These are phyloP conservation scores for Ceratocystis huliohia DNA, from an alignment of 2,329 filamentous ascomycete species.

Conservation along the genomic window DNA sequence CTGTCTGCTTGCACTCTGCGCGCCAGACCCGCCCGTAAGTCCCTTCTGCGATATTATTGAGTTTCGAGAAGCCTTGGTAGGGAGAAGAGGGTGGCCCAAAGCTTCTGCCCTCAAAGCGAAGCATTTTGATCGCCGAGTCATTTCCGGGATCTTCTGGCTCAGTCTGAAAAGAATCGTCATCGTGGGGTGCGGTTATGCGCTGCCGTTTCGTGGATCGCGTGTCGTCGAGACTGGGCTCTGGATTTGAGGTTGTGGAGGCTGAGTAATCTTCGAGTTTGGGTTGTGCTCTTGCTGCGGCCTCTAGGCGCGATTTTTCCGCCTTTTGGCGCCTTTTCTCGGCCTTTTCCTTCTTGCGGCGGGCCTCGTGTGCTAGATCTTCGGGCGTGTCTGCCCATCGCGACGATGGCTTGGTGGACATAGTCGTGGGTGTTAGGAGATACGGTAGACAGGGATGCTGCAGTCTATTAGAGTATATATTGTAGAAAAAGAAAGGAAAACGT, in stretches of 20 bases:
- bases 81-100: constrained; percentile 63
- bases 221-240: constrained; percentile 25
- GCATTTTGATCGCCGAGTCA: constrained; percentile 38
- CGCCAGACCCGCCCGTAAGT: constrained; percentile 91
- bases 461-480: neutral
- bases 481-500: neutral
- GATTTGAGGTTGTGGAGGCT: constrained; percentile 22
- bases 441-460: neutral
- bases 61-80: constrained; percentile 72
- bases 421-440: neutral
- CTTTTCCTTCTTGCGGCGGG: constrained; percentile 33
- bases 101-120: constrained; percentile 55
- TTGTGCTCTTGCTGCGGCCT: constrained; percentile 47
- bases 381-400: constrained; percentile 84
- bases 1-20: constrained; percentile 59
- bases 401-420: constrained; percentile 48
- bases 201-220: constrained; percentile 49
- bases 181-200: constrained; percentile 40
- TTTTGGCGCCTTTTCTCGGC: constrained; percentile 53
- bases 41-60: constrained; percentile 96
- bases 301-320: constrained; percentile 75
- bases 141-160: constrained; percentile 23
- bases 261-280: constrained; percentile 24
- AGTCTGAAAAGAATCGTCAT: constrained; percentile 22
- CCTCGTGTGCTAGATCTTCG: constrained; percentile 63